Evolutionary conservation across 129 eudicot species (phyloP), one percentile per base, ranked within the genome.

Genomic region (Ambrosia artemisiifolia): DNA sequence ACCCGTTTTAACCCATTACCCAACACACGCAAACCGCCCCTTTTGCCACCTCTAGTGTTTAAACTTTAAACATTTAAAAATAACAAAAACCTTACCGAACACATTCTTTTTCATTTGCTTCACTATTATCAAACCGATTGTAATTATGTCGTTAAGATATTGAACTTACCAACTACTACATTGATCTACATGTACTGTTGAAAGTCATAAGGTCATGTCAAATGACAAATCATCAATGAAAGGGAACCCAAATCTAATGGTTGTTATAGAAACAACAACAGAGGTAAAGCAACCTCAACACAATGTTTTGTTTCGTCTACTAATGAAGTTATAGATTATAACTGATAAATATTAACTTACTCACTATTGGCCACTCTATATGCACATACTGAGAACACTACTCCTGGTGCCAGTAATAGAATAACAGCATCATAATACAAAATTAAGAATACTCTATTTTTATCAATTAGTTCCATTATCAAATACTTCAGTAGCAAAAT

Each of bases 201-300:
- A 28, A 42, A 32, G 30, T 72, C 40, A 72, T 2, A n/a, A 24
- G 43, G 55, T 36, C 55, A 71, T 14, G 76, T 30, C 55, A 72
- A 56, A 30, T 11, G 50, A 57, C 59, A 14, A 40, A 12, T 20
- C 34, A 19, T 38, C 24, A 19, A 40, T 28, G 36, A 17, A 47
- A 18, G 3, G 28, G 28, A 1, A 24, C 28, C 28, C 28, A 24
- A 24, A 24, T 24, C 28, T 24, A 24, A 24, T 24, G 28, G 1
- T 24, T 24, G 28, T 24, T 24, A 24, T 1, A 24, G 28, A 24
- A 24, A 24, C 28, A 24, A 1, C 28, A 17, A 49, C 1, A 19
- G 63, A 34, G 12, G 8, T 9, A 54, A 60, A 44, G 64, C 7
- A 60, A 19, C 28, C 28, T 0, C 28, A 24, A 24, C 1, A 18